Base-by-base conservation (phyloP, 345 rosid genomes). In the Pseudoturritis turrita region DNA sequence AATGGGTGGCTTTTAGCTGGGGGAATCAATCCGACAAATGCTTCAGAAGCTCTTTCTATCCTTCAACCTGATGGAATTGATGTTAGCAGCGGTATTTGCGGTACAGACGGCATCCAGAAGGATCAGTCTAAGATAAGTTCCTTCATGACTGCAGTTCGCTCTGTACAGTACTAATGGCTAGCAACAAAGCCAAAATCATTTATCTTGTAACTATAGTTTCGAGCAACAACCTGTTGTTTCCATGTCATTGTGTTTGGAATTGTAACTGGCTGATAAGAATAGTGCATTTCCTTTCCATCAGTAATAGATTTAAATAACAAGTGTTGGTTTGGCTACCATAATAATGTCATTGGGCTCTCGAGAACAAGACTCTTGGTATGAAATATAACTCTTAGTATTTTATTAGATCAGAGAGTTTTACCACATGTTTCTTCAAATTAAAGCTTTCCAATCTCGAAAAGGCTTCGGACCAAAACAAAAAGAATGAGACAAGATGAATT, bases 1-100 rank as follows among this genome's bases (percentile, higher is more conserved):
- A 61, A 84, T 29, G 96, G 93, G 39, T 91, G 96, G 97, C 86
- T 91, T 67, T 81, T 91, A 78, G 97, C 97, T 1, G 96, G 93
- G 31, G 97, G 97, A 75, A 86, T 94, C 73, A 77, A 84, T 63
- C 91, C 91, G 12, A 74, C 73, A 36, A 91, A 88, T 31, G 91
- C 75, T 69, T 49, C 72, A 63, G 85, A 83, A 82, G 96, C 97
- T 18, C 77, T 95, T 39, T 73, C 82, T 15, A 79, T 67, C 25
- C 86, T 88, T 43, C 81, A 81, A 62, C 96, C 96, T 21, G 61
- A 78, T 29, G 97, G 96, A n/a, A 75, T 88, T 51, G 99, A 91
- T 74, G 96, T 89, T 17, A 91, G 97, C 54, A 89, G 96, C 10
- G 90, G 98, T 57, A 86, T 95, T 71, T 89, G 99, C 45, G 76